These are phyloP conservation scores for Castanopsis chinensis DNA, from an alignment of 306 rosid species.

Conservation along the genomic window DNA sequence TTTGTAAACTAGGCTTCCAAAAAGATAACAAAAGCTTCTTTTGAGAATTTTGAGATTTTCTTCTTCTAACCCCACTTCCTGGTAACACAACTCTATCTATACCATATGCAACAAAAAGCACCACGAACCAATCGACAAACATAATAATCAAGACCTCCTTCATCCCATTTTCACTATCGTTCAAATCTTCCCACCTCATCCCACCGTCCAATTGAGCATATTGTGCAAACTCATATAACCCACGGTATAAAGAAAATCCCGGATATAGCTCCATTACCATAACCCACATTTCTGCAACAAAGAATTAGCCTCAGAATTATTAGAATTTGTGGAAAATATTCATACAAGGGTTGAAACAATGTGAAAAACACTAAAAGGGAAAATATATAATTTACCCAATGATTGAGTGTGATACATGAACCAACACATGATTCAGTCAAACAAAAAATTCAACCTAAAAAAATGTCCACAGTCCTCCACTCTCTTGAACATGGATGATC, in stretches of 20 bases:
- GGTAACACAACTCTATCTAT: conserved; percentile 54
- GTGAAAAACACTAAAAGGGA: too few species aligned
- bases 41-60: conserved; percentile 47
- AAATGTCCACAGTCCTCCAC: too few species aligned
- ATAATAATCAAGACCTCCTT: conserved; percentile 61
- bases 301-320: not conserved
- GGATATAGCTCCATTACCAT: conserved; percentile 72
- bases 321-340: not conserved
- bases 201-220: conserved; percentile 55
- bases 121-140: conserved; percentile 63
- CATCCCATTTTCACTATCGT: conserved; percentile 62
- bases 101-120: conserved; percentile 59
- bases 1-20: conserved; percentile 45
- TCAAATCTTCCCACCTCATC: conserved; percentile 76
- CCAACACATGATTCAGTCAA: too few species aligned
- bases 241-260: conserved; percentile 75
- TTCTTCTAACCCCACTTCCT: conserved; percentile 46
- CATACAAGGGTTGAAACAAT: not conserved
- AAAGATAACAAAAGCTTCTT: too few species aligned
- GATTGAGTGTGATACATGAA: too few species aligned
- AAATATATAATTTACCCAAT: too few species aligned
- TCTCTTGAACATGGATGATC: too few species aligned
- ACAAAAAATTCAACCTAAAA: too few species aligned
- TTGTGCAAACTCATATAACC: conserved; percentile 68
- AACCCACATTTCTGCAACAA: conserved; percentile 52